Percentiles rank a stretch among this genome's conserved stretches.
These are phyloP conservation scores for Rehmannia glutinosa DNA, from an alignment of 257 asterid species.

Conservation along the genomic window DNA sequence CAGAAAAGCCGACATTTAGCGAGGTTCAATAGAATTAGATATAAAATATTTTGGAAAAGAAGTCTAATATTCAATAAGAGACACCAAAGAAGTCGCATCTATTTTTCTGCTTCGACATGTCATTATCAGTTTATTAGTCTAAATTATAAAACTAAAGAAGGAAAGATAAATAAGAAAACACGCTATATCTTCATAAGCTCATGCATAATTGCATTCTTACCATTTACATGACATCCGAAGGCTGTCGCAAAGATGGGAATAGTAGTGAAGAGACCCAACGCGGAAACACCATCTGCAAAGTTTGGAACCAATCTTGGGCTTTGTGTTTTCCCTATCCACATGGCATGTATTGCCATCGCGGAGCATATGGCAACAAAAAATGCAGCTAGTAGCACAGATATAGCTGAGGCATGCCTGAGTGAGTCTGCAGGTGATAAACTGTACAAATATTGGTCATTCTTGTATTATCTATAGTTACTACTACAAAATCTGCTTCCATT, in stretches of 20 bases:
- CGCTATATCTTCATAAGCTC: not conserved
- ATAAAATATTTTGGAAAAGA: not conserved
- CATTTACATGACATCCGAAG: slow-evolving; percentile 91
- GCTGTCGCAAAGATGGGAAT: slow-evolving; percentile 93
- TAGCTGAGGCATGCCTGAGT: slow-evolving; percentile 80
- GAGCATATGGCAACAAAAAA: slow-evolving; percentile 80
- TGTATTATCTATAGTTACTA: not conserved
- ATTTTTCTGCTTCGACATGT: not conserved
- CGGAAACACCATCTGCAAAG: slow-evolving; percentile 49
- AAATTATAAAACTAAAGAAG: not conserved
- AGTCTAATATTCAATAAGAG: not conserved
- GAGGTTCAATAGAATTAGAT: not conserved
- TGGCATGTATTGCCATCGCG: slow-evolving; percentile 72
- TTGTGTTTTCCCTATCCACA: slow-evolving; percentile 67
- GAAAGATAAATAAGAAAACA: not conserved
- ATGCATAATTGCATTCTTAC: slow-evolving; percentile 29
- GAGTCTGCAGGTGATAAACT: slow-evolving; percentile 62
- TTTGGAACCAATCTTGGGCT: slow-evolving; percentile 66
- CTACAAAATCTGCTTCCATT: not conserved
- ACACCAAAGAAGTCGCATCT: not conserved
- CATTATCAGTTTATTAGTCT: not conserved
- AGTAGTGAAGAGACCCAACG: slow-evolving; percentile 70
- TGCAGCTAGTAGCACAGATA: slow-evolving; percentile 82
- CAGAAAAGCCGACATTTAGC: too few relatives aligned
- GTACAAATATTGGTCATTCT: slow-evolving; percentile 31